A percentile compares a stretch with the other conserved stretches of the same genome.
Evolutionary conservation across 805 yeast genomes (phyloP).

Genomic region (Debaryomyces maramus): DNA sequence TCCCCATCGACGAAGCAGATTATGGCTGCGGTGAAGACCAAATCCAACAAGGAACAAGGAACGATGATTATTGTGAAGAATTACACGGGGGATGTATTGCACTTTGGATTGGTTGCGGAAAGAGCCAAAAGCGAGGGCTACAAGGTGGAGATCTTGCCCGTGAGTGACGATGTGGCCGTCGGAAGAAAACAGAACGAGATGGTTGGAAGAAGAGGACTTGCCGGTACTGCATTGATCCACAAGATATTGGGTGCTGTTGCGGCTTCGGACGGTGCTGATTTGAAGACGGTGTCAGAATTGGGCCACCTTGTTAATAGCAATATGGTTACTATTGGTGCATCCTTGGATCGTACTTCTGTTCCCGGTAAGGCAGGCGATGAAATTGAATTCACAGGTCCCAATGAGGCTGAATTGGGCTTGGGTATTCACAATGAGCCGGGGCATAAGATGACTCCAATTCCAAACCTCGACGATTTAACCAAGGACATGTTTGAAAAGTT

Average conservation of each 20-base stretch:
- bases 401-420: constrained; percentile 87
- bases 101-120: constrained; percentile 90
- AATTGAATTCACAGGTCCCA: constrained; percentile 47
- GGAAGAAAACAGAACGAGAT: constrained; percentile 86
- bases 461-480: constrained; percentile 60
- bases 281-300: constrained; percentile 54
- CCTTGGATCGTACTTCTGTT: constrained; percentile 84
- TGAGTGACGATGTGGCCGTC: constrained; percentile 92
- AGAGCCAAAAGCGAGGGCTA: constrained; percentile 78
- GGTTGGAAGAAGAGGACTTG: constrained; percentile 93
- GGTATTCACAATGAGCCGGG: constrained; percentile 98
- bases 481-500: constrained; percentile 61
- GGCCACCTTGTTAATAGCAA: constrained; percentile 64
- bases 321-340: constrained; percentile 84
- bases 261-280: constrained; percentile 31
- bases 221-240: constrained; percentile 87
- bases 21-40: constrained; percentile 64
- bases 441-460: constrained; percentile 60
- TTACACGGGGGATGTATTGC: constrained; percentile 92
- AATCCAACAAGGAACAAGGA: constrained; percentile 53
- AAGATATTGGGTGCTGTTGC: constrained; percentile 79
- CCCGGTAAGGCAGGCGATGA: constrained; percentile 64
- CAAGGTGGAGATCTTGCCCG: constrained; percentile 69
- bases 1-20: constrained; percentile 94
- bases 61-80: constrained; percentile 81